Evolutionary conservation across 2,329 filamentous ascomycete species (phyloP), one percentile per base, ranked within the genome.

Genomic region (Raffaelea ambrosiae): DNA sequence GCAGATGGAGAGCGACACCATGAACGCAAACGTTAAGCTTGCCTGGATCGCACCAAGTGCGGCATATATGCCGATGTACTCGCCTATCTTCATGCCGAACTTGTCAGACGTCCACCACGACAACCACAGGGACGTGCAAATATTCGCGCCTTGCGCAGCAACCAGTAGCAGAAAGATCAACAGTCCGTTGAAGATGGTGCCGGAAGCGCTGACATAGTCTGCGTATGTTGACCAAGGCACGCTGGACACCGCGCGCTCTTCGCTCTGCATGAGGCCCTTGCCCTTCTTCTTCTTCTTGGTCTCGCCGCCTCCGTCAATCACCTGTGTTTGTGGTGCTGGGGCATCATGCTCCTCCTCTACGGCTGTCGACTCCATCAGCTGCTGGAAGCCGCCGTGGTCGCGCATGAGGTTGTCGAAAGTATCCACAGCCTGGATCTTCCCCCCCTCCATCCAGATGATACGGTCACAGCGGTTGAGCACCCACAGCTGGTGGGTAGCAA

Each of bases 401-500:
- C 72, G 72, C 83, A 95, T 95, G 18, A 97, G 74, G 50, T 94
- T 90, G 31, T 87, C 81, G 58, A 91, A 97, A 0, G 90, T 96
- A 55, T 93, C 90, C 36, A 96, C 72, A 4, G 89, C 88, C 62
- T 86, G 80, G 47, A 97, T 86, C 47, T 75, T 80, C 40, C 93
- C 93, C 16, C 83, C 81, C 48, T 96, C 86, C 79, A 98, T 90
- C 81, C 89, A 90, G 43, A 97, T 81, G 54, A 97, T 91, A 31
- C 91, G 78, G 61, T 97, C 91, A 58, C 89, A 96, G 31, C 89
- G 83, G 60, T 78, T 89, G 5, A 97, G 76, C 5, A 97, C 90
- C 72, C 94, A 93, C 14, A 97, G 78, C 63, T 97, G 91, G 64
- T 98, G 93, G 0, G 93, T 98, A 1, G 91, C 93, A 29, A 98